phyloP scores from a whole-genome alignment of 106 monocot species.

The Dendrobium nobile region DNA sequence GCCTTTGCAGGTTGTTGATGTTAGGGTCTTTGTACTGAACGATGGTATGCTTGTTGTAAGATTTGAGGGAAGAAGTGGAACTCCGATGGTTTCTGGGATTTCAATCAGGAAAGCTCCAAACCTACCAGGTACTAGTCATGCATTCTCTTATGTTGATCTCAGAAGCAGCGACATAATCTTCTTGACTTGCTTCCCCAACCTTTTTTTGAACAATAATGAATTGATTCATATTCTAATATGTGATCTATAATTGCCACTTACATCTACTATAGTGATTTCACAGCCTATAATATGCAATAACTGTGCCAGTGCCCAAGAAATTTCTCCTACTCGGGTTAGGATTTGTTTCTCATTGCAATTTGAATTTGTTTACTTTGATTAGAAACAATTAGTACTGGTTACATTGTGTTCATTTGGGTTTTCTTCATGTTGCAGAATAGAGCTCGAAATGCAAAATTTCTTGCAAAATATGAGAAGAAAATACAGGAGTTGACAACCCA shows the following conservation, averaged over 20 bases:
- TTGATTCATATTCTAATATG: not conserved
- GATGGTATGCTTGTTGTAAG: constrained; percentile 38
- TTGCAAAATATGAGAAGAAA: constrained; percentile 61
- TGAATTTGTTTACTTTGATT: not conserved
- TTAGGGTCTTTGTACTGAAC: constrained; percentile 35
- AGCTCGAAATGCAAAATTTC: constrained; percentile 25
- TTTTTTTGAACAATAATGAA: not conserved
- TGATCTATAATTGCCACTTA: not conserved
- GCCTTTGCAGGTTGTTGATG: constrained; percentile 56
- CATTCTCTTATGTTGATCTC: not conserved
- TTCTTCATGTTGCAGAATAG: constrained; percentile 37
- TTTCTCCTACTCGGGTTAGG: constrained; percentile 54
- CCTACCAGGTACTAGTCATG: constrained; percentile 22
- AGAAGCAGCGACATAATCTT: not conserved
- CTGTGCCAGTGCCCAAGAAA: constrained; percentile 39
- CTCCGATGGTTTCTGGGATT: constrained; percentile 62
- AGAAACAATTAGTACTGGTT: not conserved
- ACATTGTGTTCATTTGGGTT: not conserved
- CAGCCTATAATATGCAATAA: constrained; percentile 43
- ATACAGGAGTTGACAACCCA: constrained; percentile 54
- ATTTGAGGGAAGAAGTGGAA: constrained; percentile 49
- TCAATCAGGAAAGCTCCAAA: constrained; percentile 50
- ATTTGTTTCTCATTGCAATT: not conserved
- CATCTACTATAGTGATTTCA: constrained; percentile 13
- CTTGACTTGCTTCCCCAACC: not conserved